A percentile compares a stretch with the other conserved stretches of the same genome.
Evolutionary conservation across 768 basidiomycete genomes (phyloP).

Genomic region (Boletus edulis): DNA sequence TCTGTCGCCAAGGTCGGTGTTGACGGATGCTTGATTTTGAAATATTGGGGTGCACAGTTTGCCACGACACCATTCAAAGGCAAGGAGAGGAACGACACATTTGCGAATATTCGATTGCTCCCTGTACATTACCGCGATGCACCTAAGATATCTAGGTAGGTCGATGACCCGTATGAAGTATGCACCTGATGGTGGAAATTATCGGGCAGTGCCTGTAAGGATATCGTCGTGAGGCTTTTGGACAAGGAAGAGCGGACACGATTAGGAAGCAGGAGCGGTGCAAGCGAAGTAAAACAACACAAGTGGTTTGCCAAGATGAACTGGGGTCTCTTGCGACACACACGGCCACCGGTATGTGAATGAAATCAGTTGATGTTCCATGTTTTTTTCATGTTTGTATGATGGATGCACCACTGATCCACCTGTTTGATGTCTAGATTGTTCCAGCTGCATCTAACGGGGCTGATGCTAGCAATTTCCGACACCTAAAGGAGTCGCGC

Average conservation of each 20-base stretch:
- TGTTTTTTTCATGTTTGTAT: slow-evolving; percentile 5
- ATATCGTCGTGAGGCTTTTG: slow-evolving; percentile 80
- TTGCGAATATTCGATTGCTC: slow-evolving; percentile 88
- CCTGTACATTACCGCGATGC: slow-evolving; percentile 85
- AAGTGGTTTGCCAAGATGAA: slow-evolving; percentile 97
- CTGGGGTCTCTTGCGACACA: slow-evolving; percentile 94
- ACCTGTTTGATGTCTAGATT: slow-evolving; percentile 52
- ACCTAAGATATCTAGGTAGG: slow-evolving; percentile 75
- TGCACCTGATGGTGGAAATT: slow-evolving; percentile 6
- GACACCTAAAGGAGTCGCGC: slow-evolving; percentile 84
- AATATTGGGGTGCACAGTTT: slow-evolving; percentile 54
- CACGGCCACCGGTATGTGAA: slow-evolving; percentile 80
- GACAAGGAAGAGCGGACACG: slow-evolving; percentile 90
- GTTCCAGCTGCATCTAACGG: slow-evolving; percentile 73
- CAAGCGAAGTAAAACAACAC: slow-evolving; percentile 98
- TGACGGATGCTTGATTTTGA: slow-evolving; percentile 33
- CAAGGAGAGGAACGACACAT: slow-evolving; percentile 89
- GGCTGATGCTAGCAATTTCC: slow-evolving; percentile 85
- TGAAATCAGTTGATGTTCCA: neutral
- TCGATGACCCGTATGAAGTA: slow-evolving; percentile 9
- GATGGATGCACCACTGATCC: slow-evolving; percentile 27
- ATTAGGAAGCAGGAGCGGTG: slow-evolving; percentile 89
- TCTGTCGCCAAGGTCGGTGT: slow-evolving; percentile 14
- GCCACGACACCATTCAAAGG: slow-evolving; percentile 99
- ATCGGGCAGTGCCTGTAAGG: slow-evolving; percentile 72